These are phyloP conservation scores for Calonectria hawksworthii DNA, from an alignment of 2,329 filamentous ascomycete genomes.

Conservation along the genomic window DNA sequence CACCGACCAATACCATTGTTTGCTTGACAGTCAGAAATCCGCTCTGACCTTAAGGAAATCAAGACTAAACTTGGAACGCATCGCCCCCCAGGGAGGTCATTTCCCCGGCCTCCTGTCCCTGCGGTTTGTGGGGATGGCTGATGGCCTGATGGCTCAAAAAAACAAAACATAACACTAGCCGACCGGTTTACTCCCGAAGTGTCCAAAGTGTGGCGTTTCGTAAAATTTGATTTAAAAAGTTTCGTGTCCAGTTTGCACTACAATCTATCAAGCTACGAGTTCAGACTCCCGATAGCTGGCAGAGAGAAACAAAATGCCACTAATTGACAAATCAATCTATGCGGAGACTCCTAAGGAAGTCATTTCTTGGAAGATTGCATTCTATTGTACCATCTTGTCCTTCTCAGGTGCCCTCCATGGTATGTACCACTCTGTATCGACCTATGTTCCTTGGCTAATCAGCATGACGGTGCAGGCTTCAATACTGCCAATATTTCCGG, in stretches of 20 bases:
- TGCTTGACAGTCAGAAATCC: not conserved
- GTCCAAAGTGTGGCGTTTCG: not conserved
- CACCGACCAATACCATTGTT: not conserved
- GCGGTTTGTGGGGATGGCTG: not conserved
- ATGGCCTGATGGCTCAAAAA: not conserved
- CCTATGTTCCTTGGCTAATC: not conserved
- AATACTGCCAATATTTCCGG: constrained; percentile 27
- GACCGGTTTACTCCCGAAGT: not conserved
- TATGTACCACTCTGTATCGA: not conserved
- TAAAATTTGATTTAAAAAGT: not conserved
- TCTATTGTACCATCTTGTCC: constrained; percentile 22
- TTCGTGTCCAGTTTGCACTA: not conserved
- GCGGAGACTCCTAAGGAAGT: constrained; percentile 24
- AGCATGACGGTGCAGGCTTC: constrained; percentile 10
- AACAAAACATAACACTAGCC: too few species aligned
- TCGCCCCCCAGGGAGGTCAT: not conserved
- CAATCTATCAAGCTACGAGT: not conserved
- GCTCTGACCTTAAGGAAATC: not conserved
- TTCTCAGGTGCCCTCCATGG: constrained; percentile 27
- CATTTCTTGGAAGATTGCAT: constrained; percentile 23
- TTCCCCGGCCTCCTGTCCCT: not conserved
- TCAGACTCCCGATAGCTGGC: not conserved
- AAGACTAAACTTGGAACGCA: not conserved
- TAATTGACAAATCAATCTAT: constrained; percentile 13
- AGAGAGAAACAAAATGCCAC: not conserved